Base-by-base conservation (phyloP, 768 basidiomycete genomes). In the Lactifluus subvellereus region DNA sequence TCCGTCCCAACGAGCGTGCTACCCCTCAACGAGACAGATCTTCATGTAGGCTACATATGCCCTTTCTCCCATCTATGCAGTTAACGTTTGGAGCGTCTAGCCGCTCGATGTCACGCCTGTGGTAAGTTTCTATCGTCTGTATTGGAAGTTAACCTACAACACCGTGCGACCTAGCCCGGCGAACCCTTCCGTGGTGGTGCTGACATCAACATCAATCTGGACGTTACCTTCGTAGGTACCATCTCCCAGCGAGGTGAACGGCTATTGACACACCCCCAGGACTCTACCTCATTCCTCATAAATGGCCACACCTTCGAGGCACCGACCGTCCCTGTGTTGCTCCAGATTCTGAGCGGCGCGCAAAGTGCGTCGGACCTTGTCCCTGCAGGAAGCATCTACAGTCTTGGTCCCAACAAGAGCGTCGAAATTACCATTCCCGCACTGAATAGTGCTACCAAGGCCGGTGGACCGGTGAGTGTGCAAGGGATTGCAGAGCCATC, bases 261-360 rank as follows among this genome's bases (percentile, higher is more conserved):
- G 4, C 2, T 35, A 20, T 13, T 50, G 33, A 45, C 8, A 35
- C 33, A 49, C n/a, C 56, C 6, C 62, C 61, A 54, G 54, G 20
- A 13, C 16, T 4, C 7, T 16, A 40, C 33, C 45, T 18, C 35
- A 8, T 79, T 75, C 68, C 59, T 60, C 2, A 66, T 79, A 49
- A 79, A 79, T 54, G 69, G 68, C 16, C 64, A 66, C 49, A 68
- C 73, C 30, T 83, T 72, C 69, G 63, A 68, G 4, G 69, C 74
- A 0, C 83, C 84, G 0, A 72, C 73, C 0, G 72, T 78, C 0
- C 83, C 85, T 0, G 78, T 83, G 14, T 76, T 85, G 14, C 76
- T 85, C 9, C 85, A 86, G 65, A 81, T 85, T 37, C 69, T 86
- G 37, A 83, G 78, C 54, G 84, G 85, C 0, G 79, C 79, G 7